Evolutionary conservation across 2,329 filamentous ascomycete species (phyloP).

Genomic region (Fusarium lyarnte): DNA sequence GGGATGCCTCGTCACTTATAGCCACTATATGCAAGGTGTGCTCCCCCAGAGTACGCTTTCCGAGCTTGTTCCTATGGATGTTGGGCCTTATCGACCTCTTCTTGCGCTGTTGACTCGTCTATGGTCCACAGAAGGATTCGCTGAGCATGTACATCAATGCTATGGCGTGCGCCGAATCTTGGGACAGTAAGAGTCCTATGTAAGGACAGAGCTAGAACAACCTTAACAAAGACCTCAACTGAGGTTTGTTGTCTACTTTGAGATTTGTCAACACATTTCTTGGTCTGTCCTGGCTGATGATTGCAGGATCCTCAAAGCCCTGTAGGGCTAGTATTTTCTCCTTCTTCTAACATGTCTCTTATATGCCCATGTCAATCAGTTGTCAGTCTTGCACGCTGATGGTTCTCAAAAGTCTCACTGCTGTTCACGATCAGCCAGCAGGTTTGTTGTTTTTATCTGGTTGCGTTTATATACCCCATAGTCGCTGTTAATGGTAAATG

Average conservation of each 20-base stretch:
- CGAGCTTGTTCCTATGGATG: conserved; percentile 29
- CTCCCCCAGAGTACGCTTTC: conserved; percentile 28
- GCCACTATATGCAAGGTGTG: conserved; percentile 29
- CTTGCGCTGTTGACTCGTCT: conserved; percentile 31
- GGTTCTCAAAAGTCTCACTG: neutral
- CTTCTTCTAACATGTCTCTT: neutral
- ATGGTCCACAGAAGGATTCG: conserved; percentile 32
- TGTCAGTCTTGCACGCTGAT: neutral
- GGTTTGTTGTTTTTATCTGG: neutral
- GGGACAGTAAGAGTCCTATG: conserved; percentile 7
- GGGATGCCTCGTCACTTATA: conserved; percentile 37
- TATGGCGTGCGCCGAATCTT: conserved; percentile 35
- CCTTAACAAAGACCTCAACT: neutral
- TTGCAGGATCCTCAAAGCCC: conserved; percentile 3
- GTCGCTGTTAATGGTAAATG: neutral
- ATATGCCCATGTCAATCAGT: neutral
- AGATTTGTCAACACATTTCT: neutral
- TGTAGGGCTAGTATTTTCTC: neutral
- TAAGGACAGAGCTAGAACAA: neutral
- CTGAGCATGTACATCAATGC: conserved; percentile 37
- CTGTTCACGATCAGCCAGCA: neutral
- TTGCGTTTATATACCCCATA: conserved; percentile 19
- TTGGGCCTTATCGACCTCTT: conserved; percentile 35
- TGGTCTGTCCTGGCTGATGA: conserved; percentile 14
- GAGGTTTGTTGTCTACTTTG: neutral